These are phyloP conservation scores for Colletotrichum zoysiae DNA, from an alignment of 2,329 filamentous ascomycete species.

Conservation along the genomic window DNA sequence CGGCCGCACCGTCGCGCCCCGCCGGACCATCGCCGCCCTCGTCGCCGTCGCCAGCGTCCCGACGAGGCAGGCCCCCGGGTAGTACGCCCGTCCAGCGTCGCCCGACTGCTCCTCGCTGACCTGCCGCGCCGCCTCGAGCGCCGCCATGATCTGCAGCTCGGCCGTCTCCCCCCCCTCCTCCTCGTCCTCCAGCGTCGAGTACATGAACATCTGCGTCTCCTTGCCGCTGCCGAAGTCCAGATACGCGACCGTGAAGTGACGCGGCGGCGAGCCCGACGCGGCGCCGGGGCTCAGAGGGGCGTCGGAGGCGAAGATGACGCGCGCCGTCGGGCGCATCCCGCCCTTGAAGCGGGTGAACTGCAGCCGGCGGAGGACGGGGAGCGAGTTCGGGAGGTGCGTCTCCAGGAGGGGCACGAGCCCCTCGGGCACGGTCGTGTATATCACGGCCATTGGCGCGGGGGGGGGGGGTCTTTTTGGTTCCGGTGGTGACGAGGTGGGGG, in stretches of 20 bases:
- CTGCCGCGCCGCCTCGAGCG: constrained; percentile 48
- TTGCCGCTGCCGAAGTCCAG: constrained; percentile 70
- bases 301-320: constrained; percentile 55
- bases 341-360: constrained; percentile 64
- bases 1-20: constrained; percentile 44
- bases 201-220: constrained; percentile 76
- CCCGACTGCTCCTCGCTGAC: constrained; percentile 46
- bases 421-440: constrained; percentile 49
- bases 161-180: constrained; percentile 44
- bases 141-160: constrained; percentile 50
- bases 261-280: neutral
- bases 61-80: no score
- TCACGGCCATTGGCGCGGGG: constrained; percentile 15
- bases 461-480: neutral
- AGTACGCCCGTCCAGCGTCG: constrained; percentile 22
- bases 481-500: neutral
- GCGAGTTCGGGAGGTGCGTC: constrained; percentile 66
- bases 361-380: constrained; percentile 73
- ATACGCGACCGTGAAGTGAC: constrained; percentile 68
- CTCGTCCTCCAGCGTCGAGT: constrained; percentile 62
- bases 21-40: constrained; percentile 15
- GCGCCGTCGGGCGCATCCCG: constrained; percentile 58
- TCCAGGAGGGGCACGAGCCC: constrained; percentile 62
- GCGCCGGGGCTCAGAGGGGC: neutral
- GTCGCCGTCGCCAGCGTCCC: no score